Percentiles rank a stretch among this genome's conserved stretches.
phyloP scores from a whole-genome alignment of 768 basidiomycete genomes.

The Lactifluus subvellereus region DNA sequence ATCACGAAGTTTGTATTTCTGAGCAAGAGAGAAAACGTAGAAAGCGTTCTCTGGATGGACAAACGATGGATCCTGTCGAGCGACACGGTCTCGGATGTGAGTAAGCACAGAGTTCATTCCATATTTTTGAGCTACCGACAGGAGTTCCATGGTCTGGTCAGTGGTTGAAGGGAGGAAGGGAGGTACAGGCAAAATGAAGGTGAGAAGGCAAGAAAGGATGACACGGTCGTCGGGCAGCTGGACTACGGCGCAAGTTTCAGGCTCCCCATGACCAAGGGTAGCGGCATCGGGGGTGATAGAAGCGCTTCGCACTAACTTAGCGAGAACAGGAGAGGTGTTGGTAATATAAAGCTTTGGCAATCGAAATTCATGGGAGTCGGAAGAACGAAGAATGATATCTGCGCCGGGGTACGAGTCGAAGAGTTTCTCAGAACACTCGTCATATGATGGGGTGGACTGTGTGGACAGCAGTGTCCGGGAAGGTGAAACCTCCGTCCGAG shows the following conservation, averaged over 20 bases:
- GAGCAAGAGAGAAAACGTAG: neutral
- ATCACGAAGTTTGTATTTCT: neutral
- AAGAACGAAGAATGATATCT: neutral
- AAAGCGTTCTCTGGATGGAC: neutral
- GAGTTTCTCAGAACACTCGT: neutral
- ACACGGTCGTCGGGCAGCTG: neutral
- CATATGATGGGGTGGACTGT: neutral
- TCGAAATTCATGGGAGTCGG: neutral
- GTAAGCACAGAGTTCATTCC: constrained; percentile 1
- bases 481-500: neutral
- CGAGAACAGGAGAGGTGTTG: neutral
- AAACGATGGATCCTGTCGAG: neutral
- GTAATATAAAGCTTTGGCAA: neutral
- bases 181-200: neutral
- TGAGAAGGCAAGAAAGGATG: constrained; percentile 5
- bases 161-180: neutral
- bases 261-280: neutral
- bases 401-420: neutral
- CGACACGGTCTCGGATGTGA: neutral
- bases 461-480: neutral
- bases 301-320: neutral
- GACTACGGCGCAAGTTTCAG: neutral
- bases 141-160: constrained; percentile 2
- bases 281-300: neutral
- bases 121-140: constrained; percentile 9